Evolutionary conservation across 1,284 basidiomycete species (phyloP).

Genomic region (Apiotrichum sp.): DNA sequence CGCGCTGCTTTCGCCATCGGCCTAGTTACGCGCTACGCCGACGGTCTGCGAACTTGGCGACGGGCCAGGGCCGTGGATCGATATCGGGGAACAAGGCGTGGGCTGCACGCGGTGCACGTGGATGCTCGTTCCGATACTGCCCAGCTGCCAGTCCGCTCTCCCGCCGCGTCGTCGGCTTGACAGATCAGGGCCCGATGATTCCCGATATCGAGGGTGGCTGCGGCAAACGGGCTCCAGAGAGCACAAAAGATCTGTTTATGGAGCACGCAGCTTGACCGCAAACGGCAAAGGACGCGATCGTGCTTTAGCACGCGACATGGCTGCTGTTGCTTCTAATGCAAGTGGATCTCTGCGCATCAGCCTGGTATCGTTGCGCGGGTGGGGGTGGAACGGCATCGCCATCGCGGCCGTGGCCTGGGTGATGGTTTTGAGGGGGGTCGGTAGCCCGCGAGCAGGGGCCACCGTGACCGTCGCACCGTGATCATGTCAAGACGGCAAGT

Average conservation of each 20-base stretch:
- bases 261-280: conserved; percentile 71
- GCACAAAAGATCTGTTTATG: conserved; percentile 99
- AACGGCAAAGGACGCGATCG: conserved; percentile 90
- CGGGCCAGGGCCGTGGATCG: too few relatives aligned
- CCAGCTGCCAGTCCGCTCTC: conserved; percentile 51
- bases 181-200: conserved; percentile 73
- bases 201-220: conserved; percentile 67
- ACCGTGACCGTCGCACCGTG: too few relatives aligned
- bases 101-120: too few relatives aligned
- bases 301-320: conserved; percentile 47
- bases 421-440: neutral
- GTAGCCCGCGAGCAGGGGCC: conserved; percentile 1
- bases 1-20: too few relatives aligned
- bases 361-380: conserved; percentile 2
- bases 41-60: too few relatives aligned
- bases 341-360: conserved; percentile 3
- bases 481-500: too few relatives aligned
- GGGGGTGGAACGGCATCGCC: conserved; percentile 2
- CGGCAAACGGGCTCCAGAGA: conserved; percentile 49
- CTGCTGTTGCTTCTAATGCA: neutral
- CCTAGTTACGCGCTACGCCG: too few relatives aligned
- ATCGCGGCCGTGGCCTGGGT: conserved; percentile 3
- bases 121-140: too few relatives aligned
- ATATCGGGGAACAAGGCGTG: too few relatives aligned
- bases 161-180: conserved; percentile 88